Evolutionary conservation across 73 alveolate genomes (phyloP).

Genomic region (Stentor roeselii): DNA sequence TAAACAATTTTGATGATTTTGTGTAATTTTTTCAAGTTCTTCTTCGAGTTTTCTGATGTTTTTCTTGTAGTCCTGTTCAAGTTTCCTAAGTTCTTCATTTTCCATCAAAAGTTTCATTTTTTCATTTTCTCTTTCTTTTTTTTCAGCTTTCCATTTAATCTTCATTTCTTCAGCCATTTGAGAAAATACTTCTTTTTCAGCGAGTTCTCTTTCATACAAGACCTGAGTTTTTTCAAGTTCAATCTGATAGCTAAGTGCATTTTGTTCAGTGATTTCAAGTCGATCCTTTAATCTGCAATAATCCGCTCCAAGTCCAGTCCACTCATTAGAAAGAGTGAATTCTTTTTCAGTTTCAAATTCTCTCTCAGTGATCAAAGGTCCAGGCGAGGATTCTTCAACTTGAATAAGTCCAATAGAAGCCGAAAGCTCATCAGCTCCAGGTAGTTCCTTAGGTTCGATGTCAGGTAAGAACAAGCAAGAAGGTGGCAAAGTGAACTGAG

Average conservation of each 20-base stretch:
- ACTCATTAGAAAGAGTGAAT: neutral
- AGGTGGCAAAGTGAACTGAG: neutral
- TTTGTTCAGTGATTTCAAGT: neutral
- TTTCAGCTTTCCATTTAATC: no score
- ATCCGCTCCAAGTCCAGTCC: neutral
- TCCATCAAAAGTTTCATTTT: no score
- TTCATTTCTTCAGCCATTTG: neutral
- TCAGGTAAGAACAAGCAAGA: neutral
- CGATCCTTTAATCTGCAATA: neutral
- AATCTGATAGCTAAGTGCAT: neutral
- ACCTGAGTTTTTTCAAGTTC: neutral
- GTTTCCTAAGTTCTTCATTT: no score
- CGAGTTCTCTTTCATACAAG: neutral
- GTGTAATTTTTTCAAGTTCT: neutral
- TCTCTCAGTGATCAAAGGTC: neutral
- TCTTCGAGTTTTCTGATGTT: neutral
- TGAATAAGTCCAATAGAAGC: neutral
- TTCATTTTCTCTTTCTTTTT: no score
- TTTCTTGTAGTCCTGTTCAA: no score
- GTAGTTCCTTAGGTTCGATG: neutral
- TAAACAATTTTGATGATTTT: no score
- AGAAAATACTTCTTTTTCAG: neutral
- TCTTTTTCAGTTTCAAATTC: neutral
- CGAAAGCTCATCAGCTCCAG: neutral
- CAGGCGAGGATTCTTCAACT: neutral